Evolutionary conservation across 1,284 basidiomycete genomes (phyloP), one percentile per base, ranked within the genome.

Genomic region (Ganoderma lucidum): DNA sequence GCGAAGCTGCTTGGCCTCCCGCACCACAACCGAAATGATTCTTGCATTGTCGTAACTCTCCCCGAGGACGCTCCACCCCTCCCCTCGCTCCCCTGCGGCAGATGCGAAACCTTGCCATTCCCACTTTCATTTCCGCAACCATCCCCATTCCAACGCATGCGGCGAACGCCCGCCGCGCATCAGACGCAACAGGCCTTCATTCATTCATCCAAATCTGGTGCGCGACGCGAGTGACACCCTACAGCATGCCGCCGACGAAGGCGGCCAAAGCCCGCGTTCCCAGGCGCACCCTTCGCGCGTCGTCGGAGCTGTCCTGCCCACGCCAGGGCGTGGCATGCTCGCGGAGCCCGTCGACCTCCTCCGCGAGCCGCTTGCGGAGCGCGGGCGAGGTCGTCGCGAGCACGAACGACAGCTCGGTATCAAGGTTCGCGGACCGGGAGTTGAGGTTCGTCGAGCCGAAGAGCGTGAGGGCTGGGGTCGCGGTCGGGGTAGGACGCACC

Each of bases 381-480:
- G 77, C 69, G 0, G 80, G 74, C 3, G 86, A 86, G 9, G 90
- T 88, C 8, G 96, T 90, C 48, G 93, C 81, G 83, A 99, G 88
- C 58, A 98, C 80, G 74, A 99, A 93, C 1, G 95, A 97, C 48
- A 98, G 87, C 78, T 99, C 97, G 15, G 96, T 93, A 81, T 99
- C 98, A 60, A 98, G 89, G 72, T 94, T 88, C 1, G 96, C 90
- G 1, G 96, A 97, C 3, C 97, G 91, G 0, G 95, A 93, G 75
- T 97, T 98, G 67, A 98, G 90, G 80, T 99, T 99, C 2, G 96
- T 97, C 0, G 96, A 98, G 14, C 97, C 98, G 78, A 99, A 93
- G 63, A 99, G 88, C 0, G 97, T 97, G 55, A 96, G 80, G 70
- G 89, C 82, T 0, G 96, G 95, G 17, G 83, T 81, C 15, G 84